Conservation (phyloP, 2,329 filamentous ascomycete genomes). For the Sclerotinia glacialis region DNA sequence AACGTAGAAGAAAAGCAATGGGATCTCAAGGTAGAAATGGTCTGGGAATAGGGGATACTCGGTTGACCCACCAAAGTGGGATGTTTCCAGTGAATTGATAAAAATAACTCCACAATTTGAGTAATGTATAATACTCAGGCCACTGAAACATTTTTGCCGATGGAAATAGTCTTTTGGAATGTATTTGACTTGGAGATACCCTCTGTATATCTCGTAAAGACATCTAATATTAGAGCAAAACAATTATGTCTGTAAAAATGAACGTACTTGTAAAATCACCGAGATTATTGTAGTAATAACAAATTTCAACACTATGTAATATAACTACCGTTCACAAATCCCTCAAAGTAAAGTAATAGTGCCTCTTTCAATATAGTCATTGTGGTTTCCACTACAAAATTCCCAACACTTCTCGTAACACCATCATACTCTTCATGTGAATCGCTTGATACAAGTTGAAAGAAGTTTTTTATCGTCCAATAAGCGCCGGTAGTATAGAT, state of each 20-base stretch:
- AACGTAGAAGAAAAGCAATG: neutral
- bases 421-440: no score
- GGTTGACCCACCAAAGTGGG: conserved; percentile 5
- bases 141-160: neutral
- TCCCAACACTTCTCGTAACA: neutral
- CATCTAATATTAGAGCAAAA: no score
- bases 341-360: neutral
- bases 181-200: neutral
- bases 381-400: neutral
- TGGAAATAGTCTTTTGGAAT: neutral
- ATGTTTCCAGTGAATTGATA: conserved; percentile 9
- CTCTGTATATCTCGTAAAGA: neutral
- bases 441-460: neutral
- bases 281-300: neutral
- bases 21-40: neutral
- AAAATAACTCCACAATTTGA: neutral
- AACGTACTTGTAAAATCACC: neutral
- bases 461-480: neutral
- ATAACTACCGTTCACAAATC: neutral
- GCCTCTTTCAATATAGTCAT: neutral
- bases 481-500: neutral
- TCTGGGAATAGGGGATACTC: neutral
- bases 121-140: no score
- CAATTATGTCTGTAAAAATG: neutral
- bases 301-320: no score